phyloP scores from a whole-genome alignment of 495 filamentous ascomycete genomes.

The Penicillium riverlandense region DNA sequence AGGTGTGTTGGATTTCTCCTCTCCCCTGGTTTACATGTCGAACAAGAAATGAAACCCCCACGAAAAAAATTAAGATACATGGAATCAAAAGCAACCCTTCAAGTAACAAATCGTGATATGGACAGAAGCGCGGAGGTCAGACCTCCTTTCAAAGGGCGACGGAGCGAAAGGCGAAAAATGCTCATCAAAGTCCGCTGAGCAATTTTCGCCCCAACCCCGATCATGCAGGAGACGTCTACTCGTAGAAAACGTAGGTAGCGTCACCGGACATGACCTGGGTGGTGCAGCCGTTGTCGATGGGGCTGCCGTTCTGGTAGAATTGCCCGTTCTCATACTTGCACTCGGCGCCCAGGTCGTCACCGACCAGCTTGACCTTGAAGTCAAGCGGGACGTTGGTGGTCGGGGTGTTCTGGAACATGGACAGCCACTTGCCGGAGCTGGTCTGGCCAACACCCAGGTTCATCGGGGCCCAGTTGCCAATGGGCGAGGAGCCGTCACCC shows the following conservation, averaged over 20 bases:
- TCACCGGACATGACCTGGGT: slow-evolving; percentile 39
- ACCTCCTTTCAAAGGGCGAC: background rate
- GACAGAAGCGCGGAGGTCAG: slow-evolving; percentile 18
- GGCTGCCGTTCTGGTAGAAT: slow-evolving; percentile 35
- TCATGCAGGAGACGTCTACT: slow-evolving; percentile 7
- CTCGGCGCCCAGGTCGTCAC: slow-evolving; percentile 53
- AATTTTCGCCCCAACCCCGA: background rate
- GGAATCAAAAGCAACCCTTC: slow-evolving; percentile 23
- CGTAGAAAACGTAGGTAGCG: slow-evolving; percentile 40
- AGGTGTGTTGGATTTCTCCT: slow-evolving; percentile 17
- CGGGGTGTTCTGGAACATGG: slow-evolving; percentile 69
- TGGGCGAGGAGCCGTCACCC: slow-evolving; percentile 51
- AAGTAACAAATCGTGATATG: slow-evolving; percentile 22
- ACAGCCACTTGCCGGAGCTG: slow-evolving; percentile 64
- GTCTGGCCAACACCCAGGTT: slow-evolving; percentile 78
- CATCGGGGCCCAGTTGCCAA: slow-evolving; percentile 87
- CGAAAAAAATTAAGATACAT: slow-evolving; percentile 31
- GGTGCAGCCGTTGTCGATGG: slow-evolving; percentile 57
- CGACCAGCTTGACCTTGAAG: slow-evolving; percentile 66
- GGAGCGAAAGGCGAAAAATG: slow-evolving; percentile 8
- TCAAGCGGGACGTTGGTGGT: slow-evolving; percentile 54
- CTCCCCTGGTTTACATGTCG: slow-evolving; percentile 18
- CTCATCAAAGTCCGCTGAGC: slow-evolving; percentile 6
- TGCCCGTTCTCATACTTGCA: slow-evolving; percentile 68
- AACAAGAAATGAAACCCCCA: slow-evolving; percentile 22